These are phyloP conservation scores for Marchantia polymorpha DNA, from an alignment of 225 moss, liverwort and hornwort species.

Conservation along the genomic window DNA sequence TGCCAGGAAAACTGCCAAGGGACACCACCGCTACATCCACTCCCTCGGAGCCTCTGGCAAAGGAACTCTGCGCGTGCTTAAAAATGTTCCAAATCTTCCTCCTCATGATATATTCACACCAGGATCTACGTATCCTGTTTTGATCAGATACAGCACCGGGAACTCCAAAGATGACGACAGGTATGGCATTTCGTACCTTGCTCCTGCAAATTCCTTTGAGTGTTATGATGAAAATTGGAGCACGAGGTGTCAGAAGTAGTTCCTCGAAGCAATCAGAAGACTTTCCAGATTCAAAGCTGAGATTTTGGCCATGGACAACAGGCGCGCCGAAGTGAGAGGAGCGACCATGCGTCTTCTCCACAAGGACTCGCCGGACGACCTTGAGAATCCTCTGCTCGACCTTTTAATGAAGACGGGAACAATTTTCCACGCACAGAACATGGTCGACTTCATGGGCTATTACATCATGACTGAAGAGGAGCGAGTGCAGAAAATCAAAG, in stretches of 20 bases:
- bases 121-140: constrained; percentile 28
- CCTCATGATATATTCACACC: constrained; percentile 36
- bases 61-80: constrained; percentile 35
- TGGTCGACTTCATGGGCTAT: constrained; percentile 40
- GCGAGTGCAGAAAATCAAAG: constrained; percentile 23
- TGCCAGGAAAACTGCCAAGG: constrained; percentile 27
- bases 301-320: neutral
- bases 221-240: neutral
- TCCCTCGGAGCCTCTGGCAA: constrained; percentile 32
- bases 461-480: constrained; percentile 40
- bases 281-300: too few species aligned
- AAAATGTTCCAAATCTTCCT: constrained; percentile 31
- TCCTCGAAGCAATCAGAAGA: neutral
- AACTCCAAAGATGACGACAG: constrained; percentile 42
- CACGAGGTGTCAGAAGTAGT: neutral
- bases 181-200: neutral
- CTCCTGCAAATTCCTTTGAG: neutral
- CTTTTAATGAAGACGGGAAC: constrained; percentile 43
- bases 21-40: constrained; percentile 43
- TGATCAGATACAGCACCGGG: constrained; percentile 37
- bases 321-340: constrained; percentile 32
- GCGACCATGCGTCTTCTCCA: constrained; percentile 33
- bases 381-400: constrained; percentile 32
- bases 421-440: constrained; percentile 36
- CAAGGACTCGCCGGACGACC: constrained; percentile 27